Base-by-base conservation (phyloP, 208 protist species). In the Herpetomonas muscarum region DNA sequence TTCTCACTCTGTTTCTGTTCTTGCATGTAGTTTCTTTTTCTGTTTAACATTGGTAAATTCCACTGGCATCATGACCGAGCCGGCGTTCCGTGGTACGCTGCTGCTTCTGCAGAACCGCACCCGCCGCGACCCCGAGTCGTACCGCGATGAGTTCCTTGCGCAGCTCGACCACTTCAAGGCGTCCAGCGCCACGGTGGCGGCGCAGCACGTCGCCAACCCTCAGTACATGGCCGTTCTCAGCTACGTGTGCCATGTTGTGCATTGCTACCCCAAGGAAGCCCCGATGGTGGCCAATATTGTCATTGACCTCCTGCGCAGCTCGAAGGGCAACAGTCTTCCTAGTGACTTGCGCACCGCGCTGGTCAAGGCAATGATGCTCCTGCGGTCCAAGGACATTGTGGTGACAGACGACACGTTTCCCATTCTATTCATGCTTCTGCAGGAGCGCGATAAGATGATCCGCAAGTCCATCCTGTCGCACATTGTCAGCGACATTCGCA, bases 401-500 rank as follows among this genome's bases (percentile, higher is more conserved):
- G 59, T 72, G 29, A 69, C 90, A 13, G 86, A 92, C 15, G 67
- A 81, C 1, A 78, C 97, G 7, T 93, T 98, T 61, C 82, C 92
- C 17, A 69, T 98, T 13, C 96, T 98, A 72, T 99, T 98, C 74
- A 85, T 63, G 57, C 74, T 99, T 15, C 97, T 99, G 55, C 85
- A 96, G 46, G 85, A 97, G 65, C 80, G 93, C 17, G 97, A 98
- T 78, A 98, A 98, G 77, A 46, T 50, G 47, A 74, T 98, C 24
- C 86, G 97, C 39, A 67, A 78, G 49, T 39, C 89, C 17, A 87
- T 97, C 50, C 71, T 93, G 28, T 73, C 75, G 2, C 93, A 98
- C 77, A 96, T 99, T 47, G 93, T 98, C 17, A 87, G 78, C 48
- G 97, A 99, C 70, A 87, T 99, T 39, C 90, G 92, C 53, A 88